phyloP scores from a whole-genome alignment of 108 stramenopile genomes.

The Skeletonema tropicum region DNA sequence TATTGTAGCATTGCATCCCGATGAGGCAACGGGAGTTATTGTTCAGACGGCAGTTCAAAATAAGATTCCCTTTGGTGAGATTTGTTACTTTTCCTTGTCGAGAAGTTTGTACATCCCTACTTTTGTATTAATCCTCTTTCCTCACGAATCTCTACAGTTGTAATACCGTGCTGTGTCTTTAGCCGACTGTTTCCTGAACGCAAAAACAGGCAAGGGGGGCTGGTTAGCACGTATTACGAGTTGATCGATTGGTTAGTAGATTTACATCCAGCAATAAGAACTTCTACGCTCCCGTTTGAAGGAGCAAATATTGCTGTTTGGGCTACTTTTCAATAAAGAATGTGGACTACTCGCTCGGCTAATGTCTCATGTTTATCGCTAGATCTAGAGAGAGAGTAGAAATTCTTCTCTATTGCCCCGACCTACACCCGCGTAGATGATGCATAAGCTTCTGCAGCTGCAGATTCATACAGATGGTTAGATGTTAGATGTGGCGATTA shows the following conservation, averaged over 20 bases:
- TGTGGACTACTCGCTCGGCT: too few relatives aligned
- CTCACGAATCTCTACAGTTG: slow-evolving; percentile 1
- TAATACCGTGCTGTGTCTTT: slow-evolving; percentile 90
- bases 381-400: background rate
- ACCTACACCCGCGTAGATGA: too few relatives aligned
- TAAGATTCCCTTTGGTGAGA: slow-evolving; percentile 64
- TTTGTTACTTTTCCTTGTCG: too few relatives aligned
- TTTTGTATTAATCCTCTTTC: too few relatives aligned
- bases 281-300: slow-evolving; percentile 61
- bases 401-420: background rate
- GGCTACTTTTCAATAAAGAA: slow-evolving; percentile 47
- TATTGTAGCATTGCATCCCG: slow-evolving; percentile 85
- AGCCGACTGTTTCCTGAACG: slow-evolving; percentile 73
- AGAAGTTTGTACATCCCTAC: too few relatives aligned
- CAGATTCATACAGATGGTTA: too few relatives aligned
- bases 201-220: slow-evolving; percentile 1
- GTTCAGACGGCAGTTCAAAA: slow-evolving; percentile 73
- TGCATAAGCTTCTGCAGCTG: too few relatives aligned
- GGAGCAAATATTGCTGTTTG: slow-evolving; percentile 75
- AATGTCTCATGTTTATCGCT: too few relatives aligned
- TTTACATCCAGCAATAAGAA: slow-evolving; percentile 62
- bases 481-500: too few relatives aligned
- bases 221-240: slow-evolving; percentile 73
- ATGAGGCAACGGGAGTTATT: slow-evolving; percentile 85
- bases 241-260: slow-evolving; percentile 67